Evolutionary conservation across 2,329 filamentous ascomycete species (phyloP).

Genomic region (Cyphellophora europaea): DNA sequence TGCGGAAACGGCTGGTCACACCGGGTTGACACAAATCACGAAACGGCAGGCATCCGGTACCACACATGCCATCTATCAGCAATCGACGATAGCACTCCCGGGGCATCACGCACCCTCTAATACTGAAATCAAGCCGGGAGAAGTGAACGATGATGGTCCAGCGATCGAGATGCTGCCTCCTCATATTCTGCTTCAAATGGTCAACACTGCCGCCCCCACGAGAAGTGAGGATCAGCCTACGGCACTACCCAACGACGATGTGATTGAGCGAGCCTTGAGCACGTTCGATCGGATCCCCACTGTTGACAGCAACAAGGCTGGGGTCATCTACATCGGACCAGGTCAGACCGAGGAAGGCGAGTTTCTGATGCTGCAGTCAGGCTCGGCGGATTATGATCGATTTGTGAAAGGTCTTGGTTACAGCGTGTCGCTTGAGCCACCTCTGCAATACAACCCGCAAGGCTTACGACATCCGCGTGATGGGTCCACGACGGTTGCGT

Average conservation of each 20-base stretch:
- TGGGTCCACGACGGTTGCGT: conserved; percentile 82
- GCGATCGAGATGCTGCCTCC: conserved; percentile 32
- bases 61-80: conserved; percentile 39
- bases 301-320: conserved; percentile 90
- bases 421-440: conserved; percentile 68
- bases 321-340: conserved; percentile 85
- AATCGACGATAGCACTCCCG: conserved; percentile 34
- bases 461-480: conserved; percentile 78
- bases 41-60: conserved; percentile 43
- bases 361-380: conserved; percentile 77
- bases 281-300: conserved; percentile 81
- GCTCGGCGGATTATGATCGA: conserved; percentile 77
- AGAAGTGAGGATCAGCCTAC: conserved; percentile 56
- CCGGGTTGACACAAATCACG: conserved; percentile 39
- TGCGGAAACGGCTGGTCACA: conserved; percentile 37
- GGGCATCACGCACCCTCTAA: conserved; percentile 34
- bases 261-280: conserved; percentile 64
- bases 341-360: conserved; percentile 74
- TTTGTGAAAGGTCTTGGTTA: conserved; percentile 78
- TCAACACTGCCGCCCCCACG: conserved; percentile 32
- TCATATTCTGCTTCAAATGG: conserved; percentile 37
- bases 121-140: conserved; percentile 29
- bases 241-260: conserved; percentile 61
- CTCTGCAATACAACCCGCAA: conserved; percentile 77
- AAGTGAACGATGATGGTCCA: conserved; percentile 15